phyloP scores from a whole-genome alignment of 2,329 filamentous ascomycete genomes.

The Rutstroemia sp. region DNA sequence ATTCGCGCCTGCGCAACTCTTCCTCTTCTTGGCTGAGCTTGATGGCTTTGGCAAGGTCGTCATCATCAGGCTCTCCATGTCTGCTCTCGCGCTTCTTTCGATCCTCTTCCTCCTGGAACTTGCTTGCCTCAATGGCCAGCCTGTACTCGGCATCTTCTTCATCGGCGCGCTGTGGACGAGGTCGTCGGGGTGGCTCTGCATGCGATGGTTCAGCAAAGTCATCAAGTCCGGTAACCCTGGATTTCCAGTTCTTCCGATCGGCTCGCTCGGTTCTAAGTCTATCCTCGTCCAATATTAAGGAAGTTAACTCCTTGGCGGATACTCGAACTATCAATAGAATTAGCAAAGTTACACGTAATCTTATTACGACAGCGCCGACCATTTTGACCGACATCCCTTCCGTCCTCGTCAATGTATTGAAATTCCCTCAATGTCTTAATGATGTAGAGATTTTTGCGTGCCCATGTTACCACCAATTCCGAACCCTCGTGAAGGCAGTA shows the following conservation, averaged over 20 bases:
- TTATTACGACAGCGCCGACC: conserved; percentile 47
- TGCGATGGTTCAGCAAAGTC: conserved; percentile 54
- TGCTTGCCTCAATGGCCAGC: conserved; percentile 89
- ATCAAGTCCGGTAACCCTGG: conserved; percentile 86
- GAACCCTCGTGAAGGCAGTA: conserved; percentile 97
- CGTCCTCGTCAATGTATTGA: conserved; percentile 92
- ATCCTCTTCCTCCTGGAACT: conserved; percentile 90
- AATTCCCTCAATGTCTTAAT: conserved; percentile 98
- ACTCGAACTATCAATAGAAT: conserved; percentile 65
- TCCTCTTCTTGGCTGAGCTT: conserved; percentile 93
- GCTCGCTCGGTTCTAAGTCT: conserved; percentile 81
- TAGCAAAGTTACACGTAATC: conserved; percentile 18
- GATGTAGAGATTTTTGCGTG: conserved; percentile 95
- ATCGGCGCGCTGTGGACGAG: conserved; percentile 47
- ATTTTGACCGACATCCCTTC: conserved; percentile 91
- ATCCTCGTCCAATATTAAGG: conserved; percentile 88
- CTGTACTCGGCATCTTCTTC: conserved; percentile 89
- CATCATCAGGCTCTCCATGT: conserved; percentile 53
- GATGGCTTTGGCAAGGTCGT: conserved; percentile 90
- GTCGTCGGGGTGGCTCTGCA: conserved; percentile 35
- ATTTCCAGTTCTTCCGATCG: conserved; percentile 94
- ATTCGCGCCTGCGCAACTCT: conserved; percentile 75
- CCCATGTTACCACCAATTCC: conserved; percentile 95
- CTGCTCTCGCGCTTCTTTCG: conserved; percentile 61
- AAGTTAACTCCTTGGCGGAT: conserved; percentile 90